Percentiles rank a stretch among this genome's conserved stretches.
Evolutionary conservation across 169 alveolate species (phyloP).

Genomic region (Toxoplasma gondii): DNA sequence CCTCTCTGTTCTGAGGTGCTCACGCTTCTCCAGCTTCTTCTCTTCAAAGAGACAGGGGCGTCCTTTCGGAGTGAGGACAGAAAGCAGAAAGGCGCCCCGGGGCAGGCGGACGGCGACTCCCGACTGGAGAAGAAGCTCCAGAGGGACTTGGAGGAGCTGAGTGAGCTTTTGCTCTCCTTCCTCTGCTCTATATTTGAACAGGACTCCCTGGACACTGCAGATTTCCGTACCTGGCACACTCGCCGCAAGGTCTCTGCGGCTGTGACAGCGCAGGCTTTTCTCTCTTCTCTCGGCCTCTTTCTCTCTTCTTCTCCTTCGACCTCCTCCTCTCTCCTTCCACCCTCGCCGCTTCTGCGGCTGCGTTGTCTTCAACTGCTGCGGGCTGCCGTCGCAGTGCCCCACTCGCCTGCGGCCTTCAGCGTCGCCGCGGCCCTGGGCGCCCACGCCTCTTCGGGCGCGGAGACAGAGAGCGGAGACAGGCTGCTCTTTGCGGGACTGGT

Average conservation of each 20-base stretch:
- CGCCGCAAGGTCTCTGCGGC: not conserved
- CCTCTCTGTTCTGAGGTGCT: not conserved
- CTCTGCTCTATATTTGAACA: not conserved
- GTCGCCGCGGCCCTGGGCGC: not conserved
- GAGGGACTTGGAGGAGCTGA: slow-evolving; percentile 19
- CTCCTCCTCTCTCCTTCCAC: not conserved
- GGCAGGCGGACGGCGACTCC: not conserved
- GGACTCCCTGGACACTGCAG: not conserved
- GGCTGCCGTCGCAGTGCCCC: not conserved
- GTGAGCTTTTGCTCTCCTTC: not conserved
- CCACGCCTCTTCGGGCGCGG: not conserved
- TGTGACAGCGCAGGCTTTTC: not conserved
- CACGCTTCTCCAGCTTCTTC: not conserved
- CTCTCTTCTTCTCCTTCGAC: slow-evolving; percentile 14
- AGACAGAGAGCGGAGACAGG: not conserved
- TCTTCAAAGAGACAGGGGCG: not conserved
- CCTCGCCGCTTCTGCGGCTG: slow-evolving; percentile 18
- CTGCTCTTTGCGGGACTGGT: not conserved
- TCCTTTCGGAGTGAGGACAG: not conserved
- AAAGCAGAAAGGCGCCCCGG: not conserved
- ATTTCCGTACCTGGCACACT: not conserved
- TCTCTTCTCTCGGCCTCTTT: not conserved
- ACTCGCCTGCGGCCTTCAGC: not conserved
- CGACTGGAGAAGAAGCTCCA: not conserved
- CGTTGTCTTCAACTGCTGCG: not conserved